Base-by-base conservation (phyloP, 23 red algal species). In the Porphyridium purpureum region DNA sequence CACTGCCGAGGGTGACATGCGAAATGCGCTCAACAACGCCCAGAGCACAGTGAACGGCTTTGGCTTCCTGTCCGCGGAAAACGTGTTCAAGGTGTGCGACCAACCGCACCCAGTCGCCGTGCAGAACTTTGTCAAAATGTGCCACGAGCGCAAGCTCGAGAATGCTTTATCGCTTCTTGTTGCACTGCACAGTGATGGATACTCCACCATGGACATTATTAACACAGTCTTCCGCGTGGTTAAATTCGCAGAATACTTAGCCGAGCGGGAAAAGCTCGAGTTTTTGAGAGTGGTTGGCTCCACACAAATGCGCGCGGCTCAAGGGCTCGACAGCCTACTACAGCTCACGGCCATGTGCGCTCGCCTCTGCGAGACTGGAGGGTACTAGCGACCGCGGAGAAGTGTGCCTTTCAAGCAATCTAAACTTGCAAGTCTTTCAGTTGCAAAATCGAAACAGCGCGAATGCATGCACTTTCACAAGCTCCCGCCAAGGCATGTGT, bases 1-100 rank as follows among this genome's bases (percentile, higher is more conserved):
- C 53, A 84, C 78, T 22, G 88, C 88, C 7, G 88, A 95, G 23
- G 88, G 88, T 4, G 88, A 95, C 52, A 85, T 95, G 88, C 65
- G 88, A 3, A 74, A 80, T 17, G 88, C 88, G 5, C 71, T 95
- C 25, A 95, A 95, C 60, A 85, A 85, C 61, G 55, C 54, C 11
- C 88, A 95, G 53, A 59, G 71, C 34, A 80, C 88, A 21, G 52
- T 62, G n/a, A 62, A 74, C 47, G 88, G 88, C 29, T 95, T 95
- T 56, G 88, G 88, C 6, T 49, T 60, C 28, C 67, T 95, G 33
- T 74, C 68, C 25, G 66, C 44, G 53, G 75, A 85, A 53, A 78
- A 80, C 25, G 72, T 95, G 59, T 67, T 84, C 56, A 83, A 83
- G 55, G 88, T 95, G 15, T 95, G 78, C 28, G 88, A 95, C 41